phyloP scores from a whole-genome alignment of 352 stramenopile genomes.

The Pythium rishiriense region DNA sequence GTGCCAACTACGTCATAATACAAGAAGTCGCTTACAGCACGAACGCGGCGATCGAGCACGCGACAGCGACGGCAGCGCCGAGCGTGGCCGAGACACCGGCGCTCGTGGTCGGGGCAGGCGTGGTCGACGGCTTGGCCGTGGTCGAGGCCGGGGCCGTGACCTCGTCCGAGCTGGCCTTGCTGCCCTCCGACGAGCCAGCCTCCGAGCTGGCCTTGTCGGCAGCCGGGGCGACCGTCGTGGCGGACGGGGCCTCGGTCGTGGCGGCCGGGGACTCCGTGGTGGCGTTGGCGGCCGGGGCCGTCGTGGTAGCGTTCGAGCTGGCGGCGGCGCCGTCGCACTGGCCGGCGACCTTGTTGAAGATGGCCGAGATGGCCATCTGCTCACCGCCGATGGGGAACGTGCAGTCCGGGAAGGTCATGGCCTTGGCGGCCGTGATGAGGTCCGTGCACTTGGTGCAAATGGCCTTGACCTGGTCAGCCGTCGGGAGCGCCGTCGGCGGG shows the following conservation, averaged over 20 bases:
- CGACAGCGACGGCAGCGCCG: slow-evolving; percentile 24
- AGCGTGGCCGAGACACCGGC: slow-evolving; percentile 23
- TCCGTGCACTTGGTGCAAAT: slow-evolving; percentile 23
- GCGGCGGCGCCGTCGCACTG: slow-evolving; percentile 2
- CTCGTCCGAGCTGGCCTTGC: background rate
- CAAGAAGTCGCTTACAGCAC: slow-evolving; percentile 18
- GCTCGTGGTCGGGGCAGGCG: slow-evolving; percentile 14
- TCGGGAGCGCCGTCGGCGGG: slow-evolving; percentile 7
- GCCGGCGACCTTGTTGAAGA: slow-evolving; percentile 18
- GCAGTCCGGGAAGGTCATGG: slow-evolving; percentile 18
- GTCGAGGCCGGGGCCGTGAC: background rate
- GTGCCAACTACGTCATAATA: slow-evolving; percentile 7
- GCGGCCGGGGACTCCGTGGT: background rate
- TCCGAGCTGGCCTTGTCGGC: background rate
- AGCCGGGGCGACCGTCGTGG: slow-evolving; percentile 2
- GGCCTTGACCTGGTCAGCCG: slow-evolving; percentile 3
- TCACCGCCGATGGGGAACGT: slow-evolving; percentile 6
- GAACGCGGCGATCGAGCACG: slow-evolving; percentile 24
- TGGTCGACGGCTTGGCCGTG: slow-evolving; percentile 1
- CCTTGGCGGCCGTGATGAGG: slow-evolving; percentile 10
- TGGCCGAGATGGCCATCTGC: background rate
- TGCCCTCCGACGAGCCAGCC: background rate
- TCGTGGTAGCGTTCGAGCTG: background rate
- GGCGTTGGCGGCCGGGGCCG: slow-evolving; percentile 1
- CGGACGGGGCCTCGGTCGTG: background rate